Conservation (phyloP, 2,329 filamentous ascomycete genomes). For the Fusarium fujikuroi region DNA sequence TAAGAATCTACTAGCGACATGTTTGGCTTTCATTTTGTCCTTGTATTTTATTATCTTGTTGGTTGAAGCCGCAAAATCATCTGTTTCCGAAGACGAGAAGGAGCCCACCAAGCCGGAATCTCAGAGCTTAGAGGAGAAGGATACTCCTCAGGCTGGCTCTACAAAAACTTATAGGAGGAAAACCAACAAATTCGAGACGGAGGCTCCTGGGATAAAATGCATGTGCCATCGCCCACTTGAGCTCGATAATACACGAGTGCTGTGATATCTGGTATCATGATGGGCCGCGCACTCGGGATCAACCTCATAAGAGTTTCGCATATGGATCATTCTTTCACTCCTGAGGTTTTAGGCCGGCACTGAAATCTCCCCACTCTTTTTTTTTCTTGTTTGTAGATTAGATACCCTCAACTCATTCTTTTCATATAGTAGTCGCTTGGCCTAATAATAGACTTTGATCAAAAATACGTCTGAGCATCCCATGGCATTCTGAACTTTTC, state of each 20-base stretch:
- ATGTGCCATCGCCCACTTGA: background rate
- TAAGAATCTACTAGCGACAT: background rate
- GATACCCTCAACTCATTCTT: background rate
- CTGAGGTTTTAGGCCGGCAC: background rate
- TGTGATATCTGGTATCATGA: background rate
- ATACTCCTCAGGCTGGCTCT: background rate
- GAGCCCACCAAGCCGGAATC: background rate
- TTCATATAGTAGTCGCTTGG: background rate
- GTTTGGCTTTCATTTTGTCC: rapidly evolving
- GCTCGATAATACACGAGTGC: background rate
- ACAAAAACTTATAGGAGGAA: background rate
- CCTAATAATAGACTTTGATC: background rate
- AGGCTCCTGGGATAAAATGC: background rate
- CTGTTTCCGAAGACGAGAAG: background rate
- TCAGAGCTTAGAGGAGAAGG: background rate
- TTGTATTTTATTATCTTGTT: background rate
- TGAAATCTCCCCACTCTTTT: background rate
- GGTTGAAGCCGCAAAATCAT: rapidly evolving
- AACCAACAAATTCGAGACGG: background rate
- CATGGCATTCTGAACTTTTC: background rate
- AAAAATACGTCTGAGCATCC: background rate
- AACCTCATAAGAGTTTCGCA: background rate
- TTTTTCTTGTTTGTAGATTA: background rate
- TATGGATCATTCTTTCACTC: background rate
- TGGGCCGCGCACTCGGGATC: background rate